Conservation (phyloP, 106 monocot genomes). For the Agapanthus africanus region DNA sequence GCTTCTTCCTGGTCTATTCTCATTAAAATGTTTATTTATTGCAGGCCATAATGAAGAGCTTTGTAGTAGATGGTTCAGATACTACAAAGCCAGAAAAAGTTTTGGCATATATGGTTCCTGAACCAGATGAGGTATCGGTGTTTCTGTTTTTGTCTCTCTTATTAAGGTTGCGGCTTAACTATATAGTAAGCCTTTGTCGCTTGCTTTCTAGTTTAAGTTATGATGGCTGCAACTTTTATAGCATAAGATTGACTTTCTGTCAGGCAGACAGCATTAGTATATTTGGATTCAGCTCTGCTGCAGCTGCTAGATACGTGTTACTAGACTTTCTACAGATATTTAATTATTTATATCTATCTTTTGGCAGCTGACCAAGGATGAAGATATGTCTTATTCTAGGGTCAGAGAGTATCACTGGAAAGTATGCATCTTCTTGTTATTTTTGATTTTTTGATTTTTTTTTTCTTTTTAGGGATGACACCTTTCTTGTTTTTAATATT, state of each 20-base stretch:
- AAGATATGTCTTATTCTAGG: constrained; percentile 79
- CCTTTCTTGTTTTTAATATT: no score
- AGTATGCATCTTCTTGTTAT: constrained; percentile 35
- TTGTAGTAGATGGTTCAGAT: constrained; percentile 66
- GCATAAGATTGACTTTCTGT: background rate
- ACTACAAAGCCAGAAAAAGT: constrained; percentile 76
- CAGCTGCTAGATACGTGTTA: no score
- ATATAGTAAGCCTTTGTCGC: background rate
- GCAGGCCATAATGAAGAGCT: constrained; percentile 95
- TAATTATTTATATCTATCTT: no score
- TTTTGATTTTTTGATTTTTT: background rate
- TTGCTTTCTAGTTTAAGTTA: background rate
- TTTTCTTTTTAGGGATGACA: no score
- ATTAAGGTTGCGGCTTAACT: background rate
- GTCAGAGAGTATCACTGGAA: constrained; percentile 93
- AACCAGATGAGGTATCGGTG: constrained; percentile 66
- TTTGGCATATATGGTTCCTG: constrained; percentile 92
- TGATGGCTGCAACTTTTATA: background rate
- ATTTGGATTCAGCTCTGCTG: no score
- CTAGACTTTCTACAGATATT: no score
- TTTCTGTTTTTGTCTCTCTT: background rate
- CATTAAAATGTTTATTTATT: constrained; percentile 8
- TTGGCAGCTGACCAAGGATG: constrained; percentile 72
- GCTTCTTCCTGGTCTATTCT: background rate
- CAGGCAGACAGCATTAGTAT: no score